Base-by-base conservation (phyloP, 805 yeast genomes). In the Candida insectorum region DNA sequence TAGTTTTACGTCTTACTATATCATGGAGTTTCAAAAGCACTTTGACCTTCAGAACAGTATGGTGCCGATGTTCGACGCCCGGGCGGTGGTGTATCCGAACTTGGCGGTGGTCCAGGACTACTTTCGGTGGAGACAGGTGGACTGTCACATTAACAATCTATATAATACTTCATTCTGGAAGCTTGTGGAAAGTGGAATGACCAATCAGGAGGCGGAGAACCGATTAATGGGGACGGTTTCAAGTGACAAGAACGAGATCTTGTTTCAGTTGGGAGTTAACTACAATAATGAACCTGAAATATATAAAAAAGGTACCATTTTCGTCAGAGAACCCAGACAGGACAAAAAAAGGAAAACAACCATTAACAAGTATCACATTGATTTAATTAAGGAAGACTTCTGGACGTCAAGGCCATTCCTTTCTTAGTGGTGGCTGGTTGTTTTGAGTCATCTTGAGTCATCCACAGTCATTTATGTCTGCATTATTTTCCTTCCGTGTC, bases 121-220 rank as follows among this genome's bases (percentile, higher is more conserved):
- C 53, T 73, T 93, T 43, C 65, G 84, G 36, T 93, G 98, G 98
- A 72, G 98, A 45, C 97, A 86, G 53, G 97, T 82, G 1, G 98
- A 93, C 54, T 93, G 93, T 32, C 98, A 93, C 60, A 93, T 93
- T 35, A 93, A 93, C 56, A 93, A 93, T 55, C 60, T 93, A 39
- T 93, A 91, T 65, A 93, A 93, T 52, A 93, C 98, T 0, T 68
- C 87, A 0, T 93, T 93, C 54, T 93, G 98, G 98, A 68, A 77
- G 5, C 65, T 93, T 48, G 91, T 93, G 0, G 52, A 65, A 13
- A 67, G 73, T 41, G 81, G 80, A 0, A 37, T 84, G 58, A 72
- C 82, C 0, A 78, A 94, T 0, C 75, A 76, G 42, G 93, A 87
- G 23, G 94, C 97, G 0, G 97, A 93, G 49, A 69, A 77, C 30